Percentiles rank a stretch among this genome's conserved stretches.
phyloP scores from a whole-genome alignment of 2,329 filamentous ascomycete genomes.

The Hypoxylon sp. region DNA sequence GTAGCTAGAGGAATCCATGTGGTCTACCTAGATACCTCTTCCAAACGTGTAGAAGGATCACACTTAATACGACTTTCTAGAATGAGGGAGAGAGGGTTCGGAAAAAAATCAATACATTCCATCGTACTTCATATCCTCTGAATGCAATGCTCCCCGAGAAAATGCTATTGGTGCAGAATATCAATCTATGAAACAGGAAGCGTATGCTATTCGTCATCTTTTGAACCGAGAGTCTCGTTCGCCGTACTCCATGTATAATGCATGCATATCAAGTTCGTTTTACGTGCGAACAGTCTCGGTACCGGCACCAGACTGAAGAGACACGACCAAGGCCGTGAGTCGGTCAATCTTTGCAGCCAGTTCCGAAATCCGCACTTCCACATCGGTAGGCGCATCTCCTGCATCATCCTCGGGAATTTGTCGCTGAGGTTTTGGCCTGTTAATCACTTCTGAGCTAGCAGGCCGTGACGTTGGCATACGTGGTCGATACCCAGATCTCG shows the following conservation, averaged over 20 bases:
- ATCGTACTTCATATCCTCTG: not conserved
- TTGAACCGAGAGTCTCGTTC: not conserved
- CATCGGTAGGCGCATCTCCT: constrained; percentile 57
- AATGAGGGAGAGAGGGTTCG: not conserved
- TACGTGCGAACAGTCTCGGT: constrained; percentile 45
- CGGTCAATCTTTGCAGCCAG: constrained; percentile 72
- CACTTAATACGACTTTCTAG: not conserved
- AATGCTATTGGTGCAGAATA: constrained; percentile 7
- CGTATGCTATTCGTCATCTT: not conserved
- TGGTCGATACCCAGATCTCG: constrained; percentile 48
- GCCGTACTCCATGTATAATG: not conserved
- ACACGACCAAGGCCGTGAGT: constrained; percentile 67
- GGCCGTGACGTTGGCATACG: constrained; percentile 47
- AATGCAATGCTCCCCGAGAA: not conserved
- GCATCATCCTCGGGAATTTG: constrained; percentile 55
- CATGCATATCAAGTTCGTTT: not conserved
- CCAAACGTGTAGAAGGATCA: not conserved
- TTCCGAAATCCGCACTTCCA: constrained; percentile 69
- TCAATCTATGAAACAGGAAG: constrained; percentile 2
- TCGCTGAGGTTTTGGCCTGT: constrained; percentile 40
- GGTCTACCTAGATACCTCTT: not conserved
- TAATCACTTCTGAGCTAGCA: constrained; percentile 47
- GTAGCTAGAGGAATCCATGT: no score
- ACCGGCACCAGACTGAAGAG: constrained; percentile 60
- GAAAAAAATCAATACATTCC: not conserved